These are phyloP conservation scores for Paecilomyces formosus DNA, from an alignment of 2,329 filamentous ascomycete genomes.

Conservation along the genomic window DNA sequence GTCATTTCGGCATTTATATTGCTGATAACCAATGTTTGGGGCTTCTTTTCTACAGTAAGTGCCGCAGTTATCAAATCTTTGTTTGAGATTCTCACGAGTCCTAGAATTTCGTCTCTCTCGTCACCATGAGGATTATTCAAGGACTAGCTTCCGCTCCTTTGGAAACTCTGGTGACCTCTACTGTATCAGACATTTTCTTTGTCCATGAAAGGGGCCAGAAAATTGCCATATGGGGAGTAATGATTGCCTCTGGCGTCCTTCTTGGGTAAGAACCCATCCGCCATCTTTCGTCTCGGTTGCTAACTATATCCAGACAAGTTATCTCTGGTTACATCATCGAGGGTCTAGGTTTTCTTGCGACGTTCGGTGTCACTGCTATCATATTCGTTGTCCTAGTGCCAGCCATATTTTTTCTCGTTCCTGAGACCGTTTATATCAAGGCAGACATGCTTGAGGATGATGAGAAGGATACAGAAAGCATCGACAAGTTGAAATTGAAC, in stretches of 20 bases:
- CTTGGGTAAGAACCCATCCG: slow-evolving; percentile 13
- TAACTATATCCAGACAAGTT: slow-evolving; percentile 26
- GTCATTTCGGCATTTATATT: slow-evolving; percentile 29
- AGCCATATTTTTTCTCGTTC: slow-evolving; percentile 38
- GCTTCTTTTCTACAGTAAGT: slow-evolving; percentile 26
- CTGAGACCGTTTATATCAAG: slow-evolving; percentile 33
- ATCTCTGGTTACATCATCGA: slow-evolving; percentile 35
- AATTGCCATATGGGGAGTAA: slow-evolving; percentile 15
- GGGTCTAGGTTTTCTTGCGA: slow-evolving; percentile 25
- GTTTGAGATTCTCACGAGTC: neutral
- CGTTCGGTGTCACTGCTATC: slow-evolving; percentile 33
- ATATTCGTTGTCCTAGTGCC: slow-evolving; percentile 36
- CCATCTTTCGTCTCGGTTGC: neutral
- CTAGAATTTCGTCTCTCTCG: slow-evolving; percentile 30
- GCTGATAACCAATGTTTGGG: slow-evolving; percentile 31
- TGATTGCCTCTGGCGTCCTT: slow-evolving; percentile 19
- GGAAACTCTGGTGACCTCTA: slow-evolving; percentile 11
- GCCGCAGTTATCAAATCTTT: neutral
- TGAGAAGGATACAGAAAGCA: neutral
- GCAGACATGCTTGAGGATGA: neutral
- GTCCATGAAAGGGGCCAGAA: slow-evolving; percentile 10
- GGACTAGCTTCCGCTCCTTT: slow-evolving; percentile 8
- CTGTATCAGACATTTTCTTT: slow-evolving; percentile 12
- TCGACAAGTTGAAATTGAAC: neutral
- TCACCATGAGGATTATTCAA: slow-evolving; percentile 19